Base-by-base conservation (phyloP, 257 asterid species). In the Coffea canephora region DNA sequence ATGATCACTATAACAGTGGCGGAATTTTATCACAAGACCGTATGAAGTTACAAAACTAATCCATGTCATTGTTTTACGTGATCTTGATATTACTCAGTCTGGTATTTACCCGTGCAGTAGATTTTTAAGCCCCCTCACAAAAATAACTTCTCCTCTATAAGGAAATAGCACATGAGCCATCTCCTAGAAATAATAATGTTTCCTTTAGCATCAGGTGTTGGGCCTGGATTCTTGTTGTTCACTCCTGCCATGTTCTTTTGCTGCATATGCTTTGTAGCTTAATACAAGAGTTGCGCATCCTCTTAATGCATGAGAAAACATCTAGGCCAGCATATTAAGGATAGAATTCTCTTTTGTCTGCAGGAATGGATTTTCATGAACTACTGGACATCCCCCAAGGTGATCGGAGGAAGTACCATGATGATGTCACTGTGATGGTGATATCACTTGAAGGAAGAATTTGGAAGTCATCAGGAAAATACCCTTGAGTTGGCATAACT, bases 361-460 rank as follows among this genome's bases (percentile, higher is more conserved):
- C 92, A 93, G 98, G 98, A 77, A 90, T 93, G 98, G 97, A 89
- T 81, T 91, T 91, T 83, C 98, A 95, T 82, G 98, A 95, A 86
- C 91, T 95, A 83, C 87, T 95, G 84, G 98, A 95, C 82, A 95
- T 95, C 79, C 98, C 98, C 57, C 97, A 91, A 81, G 98, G 98
- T 31, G 98, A 95, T 79, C 97, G 98, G 46, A 84, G 98, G 80
- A 95, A 95, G 88, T 95, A 95, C 88, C 97, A 95, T 83, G 98
- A 95, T 25, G 98, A 95, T 77, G 98, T 95, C 61, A 95, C 97
- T n/a, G 98, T 95, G 68, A 95, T 95, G 98, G 97, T 95, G 84
- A 90, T 95, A 81, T 95, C 98, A 34, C 98, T 93, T 19, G 97
- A 95, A 87, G 98, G 97, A 81, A 88, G 97, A 84, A 95, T 95